Percentiles rank a stretch among this genome's conserved stretches.
Conservation (phyloP, 768 basidiomycete species). For the Auriscalpium vulgare region DNA sequence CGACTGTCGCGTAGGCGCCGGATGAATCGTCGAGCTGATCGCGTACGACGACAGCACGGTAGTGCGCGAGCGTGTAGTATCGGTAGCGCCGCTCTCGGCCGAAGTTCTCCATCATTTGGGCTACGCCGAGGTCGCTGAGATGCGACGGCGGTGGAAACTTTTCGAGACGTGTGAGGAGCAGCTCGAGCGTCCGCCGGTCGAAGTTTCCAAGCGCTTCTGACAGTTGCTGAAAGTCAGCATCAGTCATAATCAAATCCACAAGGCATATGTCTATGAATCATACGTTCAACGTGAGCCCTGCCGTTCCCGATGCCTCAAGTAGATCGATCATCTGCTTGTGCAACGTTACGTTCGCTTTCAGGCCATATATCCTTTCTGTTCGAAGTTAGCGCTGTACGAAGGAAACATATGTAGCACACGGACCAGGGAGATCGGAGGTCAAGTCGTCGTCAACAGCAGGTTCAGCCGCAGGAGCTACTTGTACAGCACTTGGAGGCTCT, state of each 20-base stretch:
- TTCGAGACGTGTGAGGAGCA: conserved; percentile 65
- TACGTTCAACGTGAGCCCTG: conserved; percentile 70
- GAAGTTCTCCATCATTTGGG: conserved; percentile 68
- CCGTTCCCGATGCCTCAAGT: conserved; percentile 56
- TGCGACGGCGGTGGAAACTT: conserved; percentile 59
- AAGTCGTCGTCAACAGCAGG: conserved; percentile 22
- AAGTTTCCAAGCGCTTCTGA: conserved; percentile 56
- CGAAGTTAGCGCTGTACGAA: not conserved
- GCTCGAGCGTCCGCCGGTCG: conserved; percentile 76
- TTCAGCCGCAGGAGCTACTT: no score
- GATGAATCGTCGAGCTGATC: conserved; percentile 55
- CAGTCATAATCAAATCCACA: not conserved
- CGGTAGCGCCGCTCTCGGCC: conserved; percentile 84
- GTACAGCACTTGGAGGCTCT: no score
- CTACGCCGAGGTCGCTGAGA: conserved; percentile 62
- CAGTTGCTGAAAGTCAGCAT: conserved; percentile 43
- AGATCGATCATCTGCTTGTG: conserved; percentile 76
- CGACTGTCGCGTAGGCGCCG: conserved; percentile 35
- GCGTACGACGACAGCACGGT: conserved; percentile 48
- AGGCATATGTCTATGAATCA: conserved; percentile 8
- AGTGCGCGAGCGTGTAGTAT: conserved; percentile 71
- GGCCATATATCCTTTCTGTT: conserved; percentile 13
- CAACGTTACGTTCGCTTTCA: conserved; percentile 58
- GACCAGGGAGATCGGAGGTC: conserved; percentile 20
- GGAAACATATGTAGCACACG: not conserved